Percentiles rank a stretch among this genome's conserved stretches.
These are phyloP conservation scores for Pseudonitzschia multiseries DNA, from an alignment of 108 stramenopile species.

Conservation along the genomic window DNA sequence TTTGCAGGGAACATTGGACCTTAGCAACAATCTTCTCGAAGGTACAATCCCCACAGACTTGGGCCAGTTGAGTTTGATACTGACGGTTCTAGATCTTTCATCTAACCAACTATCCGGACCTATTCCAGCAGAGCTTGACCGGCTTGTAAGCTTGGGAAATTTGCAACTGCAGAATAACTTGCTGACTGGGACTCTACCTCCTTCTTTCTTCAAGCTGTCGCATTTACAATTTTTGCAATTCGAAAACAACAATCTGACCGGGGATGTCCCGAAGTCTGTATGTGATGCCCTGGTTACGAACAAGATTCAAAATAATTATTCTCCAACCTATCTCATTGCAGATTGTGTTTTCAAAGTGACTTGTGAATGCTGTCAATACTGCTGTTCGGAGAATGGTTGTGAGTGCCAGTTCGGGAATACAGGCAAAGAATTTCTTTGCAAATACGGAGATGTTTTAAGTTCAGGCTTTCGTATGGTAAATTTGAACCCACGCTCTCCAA, in stretches of 20 bases:
- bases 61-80: constrained; percentile 12
- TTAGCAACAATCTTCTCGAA: constrained; percentile 12
- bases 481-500: background rate
- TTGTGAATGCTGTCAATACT: constrained; percentile 37
- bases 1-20: constrained; percentile 1
- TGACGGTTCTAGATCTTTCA: constrained; percentile 23
- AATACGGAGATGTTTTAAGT: constrained; percentile 3
- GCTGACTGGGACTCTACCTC: constrained; percentile 32
- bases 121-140: constrained; percentile 48
- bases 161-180: constrained; percentile 22
- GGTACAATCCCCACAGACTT: constrained; percentile 25
- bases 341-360: constrained; percentile 29
- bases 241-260: constrained; percentile 29
- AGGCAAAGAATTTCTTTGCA: constrained; percentile 26
- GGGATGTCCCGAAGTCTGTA: constrained; percentile 12
- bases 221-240: constrained; percentile 17
- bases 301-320: constrained; percentile 7
- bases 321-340: constrained; percentile 13
- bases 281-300: constrained; percentile 17
- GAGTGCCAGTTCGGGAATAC: constrained; percentile 26
- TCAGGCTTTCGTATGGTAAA: background rate
- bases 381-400: constrained; percentile 32
- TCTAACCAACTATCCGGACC: constrained; percentile 47
- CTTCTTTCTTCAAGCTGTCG: constrained; percentile 20
- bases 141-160: constrained; percentile 3